Evolutionary conservation across 2,329 filamentous ascomycete species (phyloP).

Genomic region (Fusarium algeriense): DNA sequence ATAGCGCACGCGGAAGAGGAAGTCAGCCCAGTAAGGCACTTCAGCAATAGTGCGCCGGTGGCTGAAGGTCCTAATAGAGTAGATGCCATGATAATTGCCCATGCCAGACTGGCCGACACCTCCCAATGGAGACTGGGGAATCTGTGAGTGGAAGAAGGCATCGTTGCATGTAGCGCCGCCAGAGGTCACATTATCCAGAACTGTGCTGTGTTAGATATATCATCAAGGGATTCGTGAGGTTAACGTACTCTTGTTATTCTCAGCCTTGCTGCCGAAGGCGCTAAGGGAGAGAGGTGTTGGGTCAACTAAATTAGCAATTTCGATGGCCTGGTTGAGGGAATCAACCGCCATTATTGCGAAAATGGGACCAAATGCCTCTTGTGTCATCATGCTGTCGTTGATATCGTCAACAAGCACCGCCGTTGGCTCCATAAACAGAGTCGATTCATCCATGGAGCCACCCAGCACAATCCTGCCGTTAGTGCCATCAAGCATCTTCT

Average conservation of each 20-base stretch:
- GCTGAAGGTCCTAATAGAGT: slow-evolving; percentile 60
- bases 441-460: slow-evolving; percentile 82
- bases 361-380: slow-evolving; percentile 95
- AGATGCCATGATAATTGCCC: slow-evolving; percentile 62
- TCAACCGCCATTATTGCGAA: slow-evolving; percentile 85
- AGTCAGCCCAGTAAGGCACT: slow-evolving; percentile 55
- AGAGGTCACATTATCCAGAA: slow-evolving; percentile 56
- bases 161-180: slow-evolving; percentile 66
- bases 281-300: slow-evolving; percentile 87
- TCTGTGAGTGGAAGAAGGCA: slow-evolving; percentile 57
- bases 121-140: slow-evolving; percentile 60
- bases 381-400: slow-evolving; percentile 78
- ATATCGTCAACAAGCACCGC: slow-evolving; percentile 84
- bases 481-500: slow-evolving; percentile 88
- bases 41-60: slow-evolving; percentile 55
- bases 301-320: slow-evolving; percentile 82
- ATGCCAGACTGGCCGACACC: slow-evolving; percentile 63
- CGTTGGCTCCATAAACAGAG: slow-evolving; percentile 91
- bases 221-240: background rate
- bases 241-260: slow-evolving; percentile 77
- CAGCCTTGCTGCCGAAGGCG: slow-evolving; percentile 83
- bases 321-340: slow-evolving; percentile 86
- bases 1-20: slow-evolving; percentile 75
- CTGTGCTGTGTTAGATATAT: slow-evolving; percentile 50
- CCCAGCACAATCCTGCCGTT: slow-evolving; percentile 89